Evolutionary conservation across 331 rosid species (phyloP), one percentile per base, ranked within the genome.

Genomic region (Acacia pycnantha): DNA sequence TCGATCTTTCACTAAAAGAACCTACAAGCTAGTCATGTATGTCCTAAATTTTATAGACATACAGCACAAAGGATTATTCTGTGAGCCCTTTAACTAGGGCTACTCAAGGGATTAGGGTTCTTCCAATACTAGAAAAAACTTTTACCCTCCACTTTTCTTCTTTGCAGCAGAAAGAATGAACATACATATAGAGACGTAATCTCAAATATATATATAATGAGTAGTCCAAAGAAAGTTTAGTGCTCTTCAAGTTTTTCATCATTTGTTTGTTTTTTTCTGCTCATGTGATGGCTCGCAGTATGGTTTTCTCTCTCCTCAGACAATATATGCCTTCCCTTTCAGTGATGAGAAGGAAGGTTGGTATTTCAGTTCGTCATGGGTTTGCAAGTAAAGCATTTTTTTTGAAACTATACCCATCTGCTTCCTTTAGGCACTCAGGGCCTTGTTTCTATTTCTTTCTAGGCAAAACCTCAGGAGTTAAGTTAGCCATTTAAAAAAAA

Each of bases 361-460:
- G 69, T 37, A 47, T 74, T 77, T 79, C 84, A 83, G 75, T 54
- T 85, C 80, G 75, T 75, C 79, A 65, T 76, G 82, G 82, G 41
- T 78, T 76, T 79, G 84, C 78, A 82, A 78, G 77, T 47, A 61
- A 77, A 81, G 70, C 79, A 78, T 47, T 81, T 75, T 67, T 76
- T n/a, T 41, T 80, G 84, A 82, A 72, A 61, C 68, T 74, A 81
- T 74, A 24, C 54, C 75, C 35, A 13, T 24, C 53, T 82, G 72
- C 81, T 76, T 77, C 71, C 86, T 80, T 85, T 58, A 70, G 58
- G 89, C 85, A 88, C 89, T 86, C 80, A 87, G 75, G 27, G 82
- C 13, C 65, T 71, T 81, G 86, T 68, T 74, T 89, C 85, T 84
- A 86, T 82, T 87, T 83, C 84, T 92, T 83, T 83, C 84, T 92